Percentiles rank a stretch among this genome's conserved stretches.
These are phyloP conservation scores for Aspergillus viridinutans DNA, from an alignment of 2,329 filamentous ascomycete genomes.

Conservation along the genomic window DNA sequence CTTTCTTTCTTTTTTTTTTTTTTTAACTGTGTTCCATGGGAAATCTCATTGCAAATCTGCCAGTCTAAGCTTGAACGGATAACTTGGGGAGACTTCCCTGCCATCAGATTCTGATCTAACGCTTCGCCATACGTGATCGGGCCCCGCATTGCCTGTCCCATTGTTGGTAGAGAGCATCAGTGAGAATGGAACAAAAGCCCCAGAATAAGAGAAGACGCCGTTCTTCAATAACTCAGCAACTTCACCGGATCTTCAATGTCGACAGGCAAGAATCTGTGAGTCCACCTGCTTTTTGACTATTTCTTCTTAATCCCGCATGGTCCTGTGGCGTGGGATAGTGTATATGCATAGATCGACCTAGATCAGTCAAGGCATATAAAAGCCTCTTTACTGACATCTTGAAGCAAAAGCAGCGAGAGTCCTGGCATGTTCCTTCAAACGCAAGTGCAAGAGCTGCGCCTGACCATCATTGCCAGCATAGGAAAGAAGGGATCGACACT, in stretches of 20 bases:
- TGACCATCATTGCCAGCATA: background rate
- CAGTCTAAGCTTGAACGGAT: no score
- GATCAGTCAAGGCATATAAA: background rate
- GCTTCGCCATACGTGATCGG: background rate
- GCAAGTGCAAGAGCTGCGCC: background rate
- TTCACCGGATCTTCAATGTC: constrained; percentile 19
- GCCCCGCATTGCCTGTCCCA: background rate
- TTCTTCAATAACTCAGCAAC: constrained; percentile 18
- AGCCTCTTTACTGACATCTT: background rate
- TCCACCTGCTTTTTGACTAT: background rate
- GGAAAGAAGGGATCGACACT: background rate
- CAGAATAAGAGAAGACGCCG: constrained; percentile 13
- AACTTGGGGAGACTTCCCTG: background rate
- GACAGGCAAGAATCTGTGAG: constrained; percentile 16
- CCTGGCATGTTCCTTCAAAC: constrained; percentile 1
- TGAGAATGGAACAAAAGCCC: constrained; percentile 1
- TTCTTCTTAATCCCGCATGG: background rate
- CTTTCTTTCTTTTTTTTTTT: no score
- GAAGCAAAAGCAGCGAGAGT: constrained; percentile 4
- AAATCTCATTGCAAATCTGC: no score
- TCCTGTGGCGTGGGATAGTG: background rate
- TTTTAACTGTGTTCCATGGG: no score
- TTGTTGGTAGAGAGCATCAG: constrained; percentile 4
- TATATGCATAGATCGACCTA: background rate
- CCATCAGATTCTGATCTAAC: background rate